Base-by-base conservation (phyloP, 176 grass and related monocot species). In the Oryza punctata region DNA sequence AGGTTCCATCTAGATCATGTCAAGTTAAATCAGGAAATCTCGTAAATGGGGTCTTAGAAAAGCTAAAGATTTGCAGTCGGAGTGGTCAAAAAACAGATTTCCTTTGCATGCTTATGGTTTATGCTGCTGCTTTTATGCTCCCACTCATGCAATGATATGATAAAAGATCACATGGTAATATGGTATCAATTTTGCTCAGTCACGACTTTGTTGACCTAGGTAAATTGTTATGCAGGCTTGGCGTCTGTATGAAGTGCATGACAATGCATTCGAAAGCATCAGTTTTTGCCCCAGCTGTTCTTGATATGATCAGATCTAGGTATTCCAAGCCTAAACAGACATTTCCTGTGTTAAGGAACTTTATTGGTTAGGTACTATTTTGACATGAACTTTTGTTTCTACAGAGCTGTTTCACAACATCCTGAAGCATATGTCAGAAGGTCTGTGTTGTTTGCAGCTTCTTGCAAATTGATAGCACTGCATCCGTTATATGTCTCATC, bases 371-470 rank as follows among this genome's bases (percentile, higher is more conserved):
- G 28, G 2, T 28, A 21, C 10, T 5, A 78, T 40, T 76, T 61
- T 76, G 37, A 44, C 69, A 1, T 64, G 12, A 67, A 72, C 40
- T 70, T 40, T 78, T 73, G 59, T 85, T 85, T 78, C 76, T 72
- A 12, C 79, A 97, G 92, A 87, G 86, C 78, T 77, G 75, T 97
- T 49, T 94, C 90, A 0, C 78, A 88, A 72, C 95, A 97, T 90
- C 85, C 90, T 13, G 95, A 97, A 91, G 92, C 95, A 97, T n/a
- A n/a, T n/a, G n/a, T 97, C 63, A 93, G 95, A 79, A 97, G 95
- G 73, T 92, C 95, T 19, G 92, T 79, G 7, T 46, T 97, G 60
- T 97, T 97, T 89, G 86, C 92, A 45, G 95, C 95, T 64, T 97
- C 92, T 83, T 94, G 95, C 73, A 89, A 91, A 87, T 77, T 97